phyloP scores from a whole-genome alignment of 1,284 basidiomycete genomes.

The Mycena sp. region DNA sequence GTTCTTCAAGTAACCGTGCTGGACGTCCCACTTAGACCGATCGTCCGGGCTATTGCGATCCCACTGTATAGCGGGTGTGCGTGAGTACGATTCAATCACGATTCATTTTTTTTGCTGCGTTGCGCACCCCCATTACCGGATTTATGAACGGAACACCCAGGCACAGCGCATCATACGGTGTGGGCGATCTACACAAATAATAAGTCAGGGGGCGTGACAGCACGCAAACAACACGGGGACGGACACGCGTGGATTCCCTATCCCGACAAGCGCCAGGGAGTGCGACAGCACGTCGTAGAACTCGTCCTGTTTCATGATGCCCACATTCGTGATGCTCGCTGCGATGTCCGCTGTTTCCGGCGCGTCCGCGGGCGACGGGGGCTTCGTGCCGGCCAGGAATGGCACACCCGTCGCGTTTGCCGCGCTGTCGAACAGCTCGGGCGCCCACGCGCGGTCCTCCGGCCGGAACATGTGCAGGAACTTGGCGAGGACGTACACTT shows the following conservation, averaged over 20 bases:
- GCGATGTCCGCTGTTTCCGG: constrained; percentile 1
- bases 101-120: constrained; percentile 34
- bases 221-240: neutral
- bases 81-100: too few relatives aligned
- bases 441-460: constrained; percentile 21
- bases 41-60: constrained; percentile 44
- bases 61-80: too few relatives aligned
- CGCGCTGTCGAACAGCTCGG: constrained; percentile 23
- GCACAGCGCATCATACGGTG: constrained; percentile 51
- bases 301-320: neutral
- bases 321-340: constrained; percentile 10
- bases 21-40: constrained; percentile 1
- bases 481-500: constrained; percentile 48
- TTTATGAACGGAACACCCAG: constrained; percentile 54
- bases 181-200: constrained; percentile 29
- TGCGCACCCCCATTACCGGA: constrained; percentile 36
- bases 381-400: neutral
- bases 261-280: constrained; percentile 30
- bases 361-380: neutral
- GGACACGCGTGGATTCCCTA: too few relatives aligned
- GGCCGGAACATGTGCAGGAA: constrained; percentile 36
- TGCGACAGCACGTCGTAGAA: constrained; percentile 20
- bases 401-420: neutral
- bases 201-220: too few relatives aligned
- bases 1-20: constrained; percentile 26